Base-by-base conservation (phyloP, 495 filamentous ascomycete species). In the Aspergillus heteromorphus region DNA sequence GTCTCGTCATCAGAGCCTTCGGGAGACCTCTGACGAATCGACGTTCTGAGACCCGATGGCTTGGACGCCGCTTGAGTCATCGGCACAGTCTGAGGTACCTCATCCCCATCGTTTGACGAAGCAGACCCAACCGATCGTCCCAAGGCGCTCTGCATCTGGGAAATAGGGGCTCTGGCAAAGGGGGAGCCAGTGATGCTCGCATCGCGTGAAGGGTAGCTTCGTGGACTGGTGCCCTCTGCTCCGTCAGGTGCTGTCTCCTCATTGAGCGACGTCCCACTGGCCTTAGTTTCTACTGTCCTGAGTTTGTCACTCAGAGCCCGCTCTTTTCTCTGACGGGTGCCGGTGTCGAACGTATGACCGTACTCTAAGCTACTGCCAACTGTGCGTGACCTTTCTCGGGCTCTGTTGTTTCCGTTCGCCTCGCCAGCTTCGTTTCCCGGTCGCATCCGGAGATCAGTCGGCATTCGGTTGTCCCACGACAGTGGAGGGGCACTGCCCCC, bases 101-200 rank as follows among this genome's bases (percentile, higher is more conserved):
- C 58, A 2, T 47, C 29, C 13, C 56, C 65, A 50, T 72, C 67
- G 7, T 51, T 69, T 7, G 65, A 58, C 0, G 55, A 59, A 18
- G 51, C 25, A 3, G 71, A 71, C 14, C 71, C 71, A 5, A 69
- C 27, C 6, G 73, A 75, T 40, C 61, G 68, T 10, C 68, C 65
- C 23, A 71, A 55, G 6, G 65, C 66, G 34, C 64, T 73, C 16
- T 67, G 61, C 21, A 65, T 47, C 31, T 67, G 65, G n/a, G 59
- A 61, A 1, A 58, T 36, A 14, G 71, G 63, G 8, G 67, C 66
- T 41, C 73, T 67, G 38, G 66, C 60, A 41, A 75, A 75, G n/a
- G 73, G 73, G 1, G 73, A 73, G 11, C 73, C 73, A 54, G 66
- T 75, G 48, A 75, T 73, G 30, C 69, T 73, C 17, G 58, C 68